Evolutionary conservation across 257 asterid species (phyloP), one percentile per base, ranked within the genome.

Genomic region (Rehmannia glutinosa): DNA sequence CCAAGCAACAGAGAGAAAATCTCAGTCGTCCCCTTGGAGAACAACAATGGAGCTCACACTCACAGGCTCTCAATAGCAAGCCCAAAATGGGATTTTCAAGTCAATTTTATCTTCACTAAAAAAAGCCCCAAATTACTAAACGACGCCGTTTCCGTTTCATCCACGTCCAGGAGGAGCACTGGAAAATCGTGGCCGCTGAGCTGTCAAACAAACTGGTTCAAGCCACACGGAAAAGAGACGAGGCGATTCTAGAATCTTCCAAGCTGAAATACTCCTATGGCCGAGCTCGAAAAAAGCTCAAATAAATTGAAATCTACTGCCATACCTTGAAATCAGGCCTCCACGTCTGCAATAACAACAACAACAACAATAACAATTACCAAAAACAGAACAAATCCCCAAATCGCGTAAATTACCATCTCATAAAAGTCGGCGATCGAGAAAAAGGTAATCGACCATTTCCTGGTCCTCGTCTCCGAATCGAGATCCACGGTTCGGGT

Each of bases 251-350:
- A 0, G 99, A 94, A 75, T 88, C 96, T 58, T 94, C 99, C 2
- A 87, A 81, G 66, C 63, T 94, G 77, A 94, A 91, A 17, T 62
- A 78, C 74, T 83, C 97, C 41, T n/a, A 83, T 91, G 95, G 75
- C 88, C 7, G 97, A 94, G 85, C 94, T 94, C 25, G 99, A 94
- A 77, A 80, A 67, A 94, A 94, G 85, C 88, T 94, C 2, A 94
- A 87, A 73, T 85, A 91, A 52, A 78, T 94, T 23, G 99, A 91
- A 80, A 80, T 91, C 71, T 88, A 94, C 60, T 94, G 99, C 75
- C 96, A 88, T 21, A 76, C 58, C 28, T 55, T 94, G 75, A 94
- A 87, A 56, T 88, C 97, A 5, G 95, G 86, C 55, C 95, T 88
- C 23, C 93, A 92, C 33, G 81, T 69, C 17, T 85, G 86, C 21